Evolutionary conservation across 2,329 filamentous ascomycete species (phyloP), one percentile per base, ranked within the genome.

Genomic region (Colletotrichum godetiae): DNA sequence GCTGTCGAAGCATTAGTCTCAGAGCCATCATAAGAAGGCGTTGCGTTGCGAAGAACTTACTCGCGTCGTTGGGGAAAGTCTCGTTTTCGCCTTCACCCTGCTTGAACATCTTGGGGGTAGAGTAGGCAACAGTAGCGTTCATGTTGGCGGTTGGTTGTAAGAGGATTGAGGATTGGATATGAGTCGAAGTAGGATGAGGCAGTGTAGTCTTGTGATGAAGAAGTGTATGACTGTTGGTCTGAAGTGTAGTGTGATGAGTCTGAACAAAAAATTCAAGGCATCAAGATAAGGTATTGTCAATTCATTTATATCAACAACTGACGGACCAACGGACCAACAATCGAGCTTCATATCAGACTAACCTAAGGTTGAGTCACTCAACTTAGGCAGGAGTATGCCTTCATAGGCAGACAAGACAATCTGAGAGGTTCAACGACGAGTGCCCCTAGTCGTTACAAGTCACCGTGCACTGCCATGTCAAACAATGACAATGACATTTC

Each of bases 51-150:
- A 53, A 27, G 5, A 19, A 64, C 66, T 69, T 24, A 73, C 70
- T 29, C 1, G 70, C 59, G 53, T 73, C 70, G 5, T 10, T 46
- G 46, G 70, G 70, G 55, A 35, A 73, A 13, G 13, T 52, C 12
- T 4, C 63, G 27, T 59, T 19, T 4, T 56, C 59, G 19, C 24
- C 7, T 2, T 27, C 66, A 3, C 29, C 15, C 33, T 56, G 46
- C 42, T 59, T 63, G 27, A 22, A 22, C 29, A 53, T 59, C 13
- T 27, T 67, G 64, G 11, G 12, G 35, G 27, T 11, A 65, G 61
- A 19, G 33, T 12, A 46, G 24, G n/a, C 6, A 27, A n/a, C 5
- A 42, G 62, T 24, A 31, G 61, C 19, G 24, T 7, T 69, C 33
- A 57, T 27, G 42, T 52, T 53, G 42, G 37, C 33, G 19, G 4